Evolutionary conservation across 169 alveolate species (phyloP), one percentile per base, ranked within the genome.

Genomic region (Babesia ovata): DNA sequence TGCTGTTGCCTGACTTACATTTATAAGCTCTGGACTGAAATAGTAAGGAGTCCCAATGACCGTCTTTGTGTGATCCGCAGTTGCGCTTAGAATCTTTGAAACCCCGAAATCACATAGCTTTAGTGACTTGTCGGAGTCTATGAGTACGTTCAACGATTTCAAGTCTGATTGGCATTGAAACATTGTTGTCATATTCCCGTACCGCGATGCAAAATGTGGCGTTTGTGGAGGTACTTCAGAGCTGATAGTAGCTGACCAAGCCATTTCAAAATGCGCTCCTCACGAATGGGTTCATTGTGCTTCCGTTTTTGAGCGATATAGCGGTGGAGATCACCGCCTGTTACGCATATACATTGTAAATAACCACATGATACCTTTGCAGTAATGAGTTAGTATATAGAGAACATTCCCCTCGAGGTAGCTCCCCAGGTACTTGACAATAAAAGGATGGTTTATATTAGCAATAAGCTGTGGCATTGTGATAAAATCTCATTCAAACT

Each of bases 41-140:
- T 98, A 98, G 93, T 96, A 98, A 0, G 99, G 99, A 9, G 99
- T 98, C 53, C 99, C 99, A 45, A 97, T 96, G 88, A 94, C 90
- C 17, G 99, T 97, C 60, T 92, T 87, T 26, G 99, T 99, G 88
- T 95, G 96, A 62, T 97, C 97, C 33, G 91, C 86, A 0, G 99
- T 93, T 75, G 93, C 91, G 57, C 94, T 96, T 53, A 98, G 92
- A 26, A 96, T 95, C 88, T 96, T 95, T 73, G 96, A 87, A 58
- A 96, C 95, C 21, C 98, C 98, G 73, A 96, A 96, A 82, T 96
- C 99, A 28, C 98, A 97, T 53, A 96, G 82, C 73, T 96, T 91
- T 28, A 94, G 88, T 22, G 95, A 86, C 28, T 93, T 93, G 61
- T 92, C 91, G 52, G 93, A 84, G 67, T 90, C 94, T 65, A 96